Base-by-base conservation (phyloP, 129 eudicot genomes). In the Pulicaria dysenterica region DNA sequence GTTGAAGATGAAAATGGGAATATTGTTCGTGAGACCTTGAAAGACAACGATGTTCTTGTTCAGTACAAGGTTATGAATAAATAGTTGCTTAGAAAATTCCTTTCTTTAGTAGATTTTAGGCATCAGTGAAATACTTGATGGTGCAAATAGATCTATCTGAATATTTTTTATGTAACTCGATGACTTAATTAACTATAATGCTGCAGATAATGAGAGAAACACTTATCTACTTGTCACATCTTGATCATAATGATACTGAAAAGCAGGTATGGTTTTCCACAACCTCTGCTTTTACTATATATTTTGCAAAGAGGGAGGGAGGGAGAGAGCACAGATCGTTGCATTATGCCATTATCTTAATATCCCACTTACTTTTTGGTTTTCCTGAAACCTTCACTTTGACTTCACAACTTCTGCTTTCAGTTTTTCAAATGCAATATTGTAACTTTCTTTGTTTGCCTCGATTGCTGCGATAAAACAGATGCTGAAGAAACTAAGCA, bases 1-100 rank as follows among this genome's bases (percentile, higher is more conserved):
- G 97, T 95, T 55, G 99, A 95, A 77, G 99, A 95, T 73, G 99
- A 95, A 82, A 95, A 95, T 81, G 99, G 99, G 39, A 95, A 95
- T 82, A 91, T 95, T 62, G 99, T 95, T 53, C 99, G 99, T 73
- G 99, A 95, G 59, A 95, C 99, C 34, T 79, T 95, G 90, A 95
- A 95, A 82, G 99, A 95, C 78, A 95, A 95, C 73, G 99, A 95
- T 74, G 97, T 95, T 43, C 96, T 95, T 53, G 96, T 95, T 76
- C 99, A 95, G 55, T 95, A 95, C 67, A 95, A 95, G 98, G 98
- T 90, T 24, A 24, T 24, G 31, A 24, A 24, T 24, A 24, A 24
- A 24, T 24, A 24, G 31, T 24, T 24, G 31, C 2, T 24, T 24
- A 24, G 31, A 24, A 24, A 24, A 24, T 24, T 24, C 2, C 31